Evolutionary conservation across 768 basidiomycete species (phyloP).

Genomic region (Russula ochroleuca): DNA sequence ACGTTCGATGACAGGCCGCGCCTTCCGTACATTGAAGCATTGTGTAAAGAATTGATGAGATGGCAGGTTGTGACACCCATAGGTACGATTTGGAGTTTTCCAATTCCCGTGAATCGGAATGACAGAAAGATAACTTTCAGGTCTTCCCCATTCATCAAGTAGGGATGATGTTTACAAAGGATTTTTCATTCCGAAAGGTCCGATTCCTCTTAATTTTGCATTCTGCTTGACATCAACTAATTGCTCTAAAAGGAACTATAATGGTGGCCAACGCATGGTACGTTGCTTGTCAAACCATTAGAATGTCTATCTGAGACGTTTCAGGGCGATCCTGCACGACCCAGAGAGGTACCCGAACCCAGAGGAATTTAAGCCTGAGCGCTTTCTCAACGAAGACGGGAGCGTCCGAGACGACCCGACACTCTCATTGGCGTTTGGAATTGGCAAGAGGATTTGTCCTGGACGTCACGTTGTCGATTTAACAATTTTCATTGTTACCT

Average conservation of each 20-base stretch:
- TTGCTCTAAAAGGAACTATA: constrained; percentile 1
- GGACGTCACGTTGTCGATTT: not conserved
- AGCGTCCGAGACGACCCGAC: not conserved
- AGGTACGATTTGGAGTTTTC: not conserved
- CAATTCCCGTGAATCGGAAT: not conserved
- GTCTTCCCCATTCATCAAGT: constrained; percentile 27
- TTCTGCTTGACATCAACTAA: not conserved
- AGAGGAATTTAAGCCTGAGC: constrained; percentile 22
- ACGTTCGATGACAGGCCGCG: constrained; percentile 29
- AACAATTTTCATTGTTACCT: not conserved
- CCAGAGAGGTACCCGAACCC: constrained; percentile 19
- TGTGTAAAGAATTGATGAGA: constrained; percentile 31
- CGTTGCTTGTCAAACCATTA: not conserved
- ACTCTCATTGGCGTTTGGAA: not conserved
- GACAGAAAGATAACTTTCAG: constrained; percentile 3
- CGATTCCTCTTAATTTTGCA: too few species aligned
- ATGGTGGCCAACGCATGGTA: constrained; percentile 32
- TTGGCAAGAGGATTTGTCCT: not conserved
- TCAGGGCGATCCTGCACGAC: constrained; percentile 20
- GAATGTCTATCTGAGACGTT: not conserved
- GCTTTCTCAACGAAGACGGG: constrained; percentile 19
- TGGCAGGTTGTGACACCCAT: constrained; percentile 23
- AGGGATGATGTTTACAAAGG: constrained; percentile 31
- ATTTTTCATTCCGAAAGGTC: constrained; percentile 32
- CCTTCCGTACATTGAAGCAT: constrained; percentile 30